phyloP scores from a whole-genome alignment of 768 basidiomycete genomes.

The Hygrophorus pudorinus region DNA sequence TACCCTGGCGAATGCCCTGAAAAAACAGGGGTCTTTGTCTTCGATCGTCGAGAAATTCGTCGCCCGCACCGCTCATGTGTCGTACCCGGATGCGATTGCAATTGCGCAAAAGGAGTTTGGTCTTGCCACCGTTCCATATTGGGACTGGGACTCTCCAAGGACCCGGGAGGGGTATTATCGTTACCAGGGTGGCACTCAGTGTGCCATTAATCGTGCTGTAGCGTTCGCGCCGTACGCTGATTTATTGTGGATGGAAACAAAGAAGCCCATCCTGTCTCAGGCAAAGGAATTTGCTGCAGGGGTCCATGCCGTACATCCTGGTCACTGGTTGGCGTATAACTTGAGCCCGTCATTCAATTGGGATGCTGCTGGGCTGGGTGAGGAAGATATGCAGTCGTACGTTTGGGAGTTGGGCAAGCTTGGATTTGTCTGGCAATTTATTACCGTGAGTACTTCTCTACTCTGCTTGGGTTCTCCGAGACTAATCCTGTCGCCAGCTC shows the following conservation, averaged over 20 bases:
- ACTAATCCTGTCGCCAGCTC: slow-evolving; percentile 43
- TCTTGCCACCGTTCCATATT: slow-evolving; percentile 65
- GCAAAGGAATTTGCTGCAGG: slow-evolving; percentile 88
- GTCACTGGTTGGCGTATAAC: slow-evolving; percentile 96
- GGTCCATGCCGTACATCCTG: slow-evolving; percentile 71
- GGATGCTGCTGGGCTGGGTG: slow-evolving; percentile 85
- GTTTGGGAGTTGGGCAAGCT: slow-evolving; percentile 93
- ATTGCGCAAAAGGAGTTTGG: slow-evolving; percentile 79
- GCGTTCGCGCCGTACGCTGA: slow-evolving; percentile 94
- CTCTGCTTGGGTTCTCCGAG: neutral
- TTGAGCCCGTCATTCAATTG: slow-evolving; percentile 90
- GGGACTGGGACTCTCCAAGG: slow-evolving; percentile 91
- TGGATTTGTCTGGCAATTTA: slow-evolving; percentile 99
- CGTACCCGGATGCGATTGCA: slow-evolving; percentile 56
- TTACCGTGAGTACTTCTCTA: slow-evolving; percentile 57
- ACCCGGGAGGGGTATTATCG: slow-evolving; percentile 96
- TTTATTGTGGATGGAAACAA: slow-evolving; percentile 94
- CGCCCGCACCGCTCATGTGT: slow-evolving; percentile 51
- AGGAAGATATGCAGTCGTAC: slow-evolving; percentile 77
- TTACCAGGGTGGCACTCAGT: slow-evolving; percentile 94
- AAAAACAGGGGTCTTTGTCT: slow-evolving; percentile 43
- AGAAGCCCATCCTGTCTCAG: slow-evolving; percentile 85
- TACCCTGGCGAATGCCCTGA: slow-evolving; percentile 57
- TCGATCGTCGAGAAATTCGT: slow-evolving; percentile 51
- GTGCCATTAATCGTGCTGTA: slow-evolving; percentile 84